Base-by-base conservation (phyloP, 805 yeast genomes). In the Nakazawaea populi region DNA sequence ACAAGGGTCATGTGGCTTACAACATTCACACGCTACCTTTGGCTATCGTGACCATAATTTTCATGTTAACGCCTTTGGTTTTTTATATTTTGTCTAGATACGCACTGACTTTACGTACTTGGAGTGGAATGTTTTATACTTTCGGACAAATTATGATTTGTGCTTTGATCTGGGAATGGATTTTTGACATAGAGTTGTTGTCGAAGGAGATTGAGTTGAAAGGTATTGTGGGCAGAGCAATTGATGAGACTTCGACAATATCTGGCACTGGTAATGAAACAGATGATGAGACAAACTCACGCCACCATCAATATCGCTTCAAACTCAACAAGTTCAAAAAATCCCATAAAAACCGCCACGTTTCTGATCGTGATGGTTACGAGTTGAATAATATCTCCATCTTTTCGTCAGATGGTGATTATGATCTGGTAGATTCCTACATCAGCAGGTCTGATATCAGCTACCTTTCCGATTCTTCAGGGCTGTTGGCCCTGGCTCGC, bases 131-230 rank as follows among this genome's bases (percentile, higher is more conserved):
- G 32, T 66, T 77, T 4, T 58, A 73, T 10, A 69, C 76, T 4
- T 71, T 82, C 40, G 58, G 79, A 5, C 76, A 77, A 45, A 70
- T 81, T 12, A 70, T 80, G 36, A 64, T 80, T 4, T 66, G 76
- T 14, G 77, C 83, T 1, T 69, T 79, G 28, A 71, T 81, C 1
- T 83, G 87, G 85, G 89, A 84, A 64, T 81, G 89, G 85, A 63
- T 82, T 8, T 77, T 71, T 57, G 74, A 80, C 42, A 79, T 82
- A 41, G 75, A 77, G 54, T 59, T 70, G 14, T 60, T 77, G 42
- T 84, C 80, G 54, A 70, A 73, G 54, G 64, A 72, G 34, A 62
- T 69, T 31, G 89, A 84, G 54, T 67, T 74, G 46, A 68, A 69
- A 55, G 85, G 85, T 0, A 78, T 85, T 8, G 71, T 85, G 44